Percentiles rank a stretch among this genome's conserved stretches.
Conservation (phyloP, 1,284 basidiomycete genomes). For the Abortiporus biennis region DNA sequence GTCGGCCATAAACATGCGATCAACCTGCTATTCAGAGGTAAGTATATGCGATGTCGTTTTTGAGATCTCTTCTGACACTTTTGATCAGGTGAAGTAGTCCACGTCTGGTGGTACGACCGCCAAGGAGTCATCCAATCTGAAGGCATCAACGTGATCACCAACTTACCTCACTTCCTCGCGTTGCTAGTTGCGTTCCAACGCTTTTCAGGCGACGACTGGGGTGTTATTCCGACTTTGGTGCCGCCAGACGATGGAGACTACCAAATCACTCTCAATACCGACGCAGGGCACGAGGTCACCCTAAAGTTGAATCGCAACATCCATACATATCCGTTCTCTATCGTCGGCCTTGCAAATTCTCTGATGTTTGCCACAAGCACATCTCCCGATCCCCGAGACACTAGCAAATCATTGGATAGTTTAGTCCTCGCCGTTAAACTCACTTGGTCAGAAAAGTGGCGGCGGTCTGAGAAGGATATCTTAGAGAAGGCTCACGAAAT, state of each 20-base stretch:
- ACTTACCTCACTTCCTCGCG: constrained; percentile 26
- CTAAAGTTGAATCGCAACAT: neutral
- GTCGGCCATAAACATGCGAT: neutral
- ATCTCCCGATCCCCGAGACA: too few species aligned
- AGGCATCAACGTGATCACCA: constrained; percentile 21
- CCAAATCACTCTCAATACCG: neutral
- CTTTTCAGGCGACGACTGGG: neutral
- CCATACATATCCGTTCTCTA: neutral
- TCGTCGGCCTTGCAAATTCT: neutral
- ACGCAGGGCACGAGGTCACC: neutral
- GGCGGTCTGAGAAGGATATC: too few species aligned
- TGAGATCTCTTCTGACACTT: neutral
- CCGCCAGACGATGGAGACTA: neutral
- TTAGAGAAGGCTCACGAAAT: too few species aligned
- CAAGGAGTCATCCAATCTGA: constrained; percentile 21
- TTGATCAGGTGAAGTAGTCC: constrained; percentile 15
- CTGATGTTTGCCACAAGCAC: neutral
- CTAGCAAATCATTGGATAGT: too few species aligned
- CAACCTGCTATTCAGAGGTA: neutral
- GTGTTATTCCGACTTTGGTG: neutral
- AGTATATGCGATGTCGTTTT: neutral
- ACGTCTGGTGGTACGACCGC: constrained; percentile 23
- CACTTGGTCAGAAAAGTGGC: too few species aligned
- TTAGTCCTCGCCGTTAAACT: too few species aligned
- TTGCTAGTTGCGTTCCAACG: constrained; percentile 18